Conservation (phyloP, 2,329 filamentous ascomycete species). For the Grosmannia penicillata region DNA sequence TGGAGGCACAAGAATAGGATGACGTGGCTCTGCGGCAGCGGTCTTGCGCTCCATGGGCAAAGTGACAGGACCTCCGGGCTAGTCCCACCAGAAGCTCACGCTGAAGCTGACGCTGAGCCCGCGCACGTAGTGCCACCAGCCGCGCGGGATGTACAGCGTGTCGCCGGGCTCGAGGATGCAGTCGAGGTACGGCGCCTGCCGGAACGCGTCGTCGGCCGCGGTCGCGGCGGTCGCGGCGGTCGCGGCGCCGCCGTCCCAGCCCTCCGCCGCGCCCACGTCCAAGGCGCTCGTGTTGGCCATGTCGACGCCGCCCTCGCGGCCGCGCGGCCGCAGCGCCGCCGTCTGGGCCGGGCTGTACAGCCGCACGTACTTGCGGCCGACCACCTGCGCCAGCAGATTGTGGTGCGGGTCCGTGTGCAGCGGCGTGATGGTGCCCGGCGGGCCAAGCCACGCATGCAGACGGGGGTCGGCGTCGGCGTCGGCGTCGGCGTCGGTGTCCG, state of each 20-base stretch:
- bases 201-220: constrained; percentile 30
- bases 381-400: constrained; percentile 79
- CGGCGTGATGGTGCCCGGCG: constrained; percentile 74
- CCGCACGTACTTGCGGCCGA: constrained; percentile 83
- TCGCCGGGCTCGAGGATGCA: constrained; percentile 70
- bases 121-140: constrained; percentile 97
- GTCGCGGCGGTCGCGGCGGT: constrained; percentile 12
- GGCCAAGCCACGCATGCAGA: constrained; percentile 89
- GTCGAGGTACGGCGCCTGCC: constrained; percentile 53
- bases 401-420: constrained; percentile 90
- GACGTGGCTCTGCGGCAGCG: too few species aligned
- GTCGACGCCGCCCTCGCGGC: constrained; percentile 56
- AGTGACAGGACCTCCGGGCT: not conserved
- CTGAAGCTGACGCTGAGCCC: constrained; percentile 80
- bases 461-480: constrained; percentile 33
- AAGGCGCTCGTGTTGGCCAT: constrained; percentile 83
- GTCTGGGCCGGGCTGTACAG: constrained; percentile 60
- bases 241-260: constrained; percentile 29
- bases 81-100: constrained; percentile 94
- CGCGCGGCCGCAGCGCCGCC: constrained; percentile 41
- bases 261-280: constrained; percentile 59
- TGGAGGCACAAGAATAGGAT: too few species aligned
- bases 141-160: constrained; percentile 74
- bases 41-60: too few species aligned
- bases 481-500: not conserved